Evolutionary conservation across 768 basidiomycete genomes (phyloP).

Genomic region (Collybia mongolica): DNA sequence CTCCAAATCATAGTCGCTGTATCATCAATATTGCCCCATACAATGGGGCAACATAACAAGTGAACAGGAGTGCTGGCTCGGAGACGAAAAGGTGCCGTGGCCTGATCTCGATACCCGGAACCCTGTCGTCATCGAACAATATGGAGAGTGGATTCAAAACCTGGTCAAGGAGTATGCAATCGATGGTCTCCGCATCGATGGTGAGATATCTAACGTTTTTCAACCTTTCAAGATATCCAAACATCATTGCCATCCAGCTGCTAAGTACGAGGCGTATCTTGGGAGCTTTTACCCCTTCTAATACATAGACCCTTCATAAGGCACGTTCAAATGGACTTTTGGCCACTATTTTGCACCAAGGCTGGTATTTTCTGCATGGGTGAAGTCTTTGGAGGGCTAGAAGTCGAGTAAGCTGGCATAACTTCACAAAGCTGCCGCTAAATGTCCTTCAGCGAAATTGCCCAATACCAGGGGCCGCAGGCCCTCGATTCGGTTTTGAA

Average conservation of each 20-base stretch:
- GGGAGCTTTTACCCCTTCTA: conserved; percentile 3
- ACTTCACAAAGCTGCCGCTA: neutral
- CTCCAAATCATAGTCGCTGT: conserved; percentile 46
- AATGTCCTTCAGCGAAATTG: conserved; percentile 40
- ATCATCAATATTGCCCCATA: conserved; percentile 79
- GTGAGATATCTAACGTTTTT: conserved; percentile 20
- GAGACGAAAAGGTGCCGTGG: conserved; percentile 70
- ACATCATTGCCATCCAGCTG: conserved; percentile 29
- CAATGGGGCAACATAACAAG: conserved; percentile 69
- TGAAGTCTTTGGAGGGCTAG: conserved; percentile 63
- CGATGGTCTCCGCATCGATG: conserved; percentile 88
- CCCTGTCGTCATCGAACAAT: conserved; percentile 56
- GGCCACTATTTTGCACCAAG: conserved; percentile 70
- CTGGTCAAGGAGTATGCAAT: conserved; percentile 72
- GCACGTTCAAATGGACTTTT: conserved; percentile 75
- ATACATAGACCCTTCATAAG: conserved; percentile 36
- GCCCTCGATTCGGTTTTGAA: conserved; percentile 70
- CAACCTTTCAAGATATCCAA: conserved; percentile 14
- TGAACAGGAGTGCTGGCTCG: conserved; percentile 81
- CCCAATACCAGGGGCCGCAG: conserved; percentile 60
- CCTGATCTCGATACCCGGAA: conserved; percentile 81
- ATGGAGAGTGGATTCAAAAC: conserved; percentile 65
- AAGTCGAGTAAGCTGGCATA: conserved; percentile 41
- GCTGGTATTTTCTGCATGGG: conserved; percentile 87
- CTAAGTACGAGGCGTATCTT: conserved; percentile 33